Conservation (phyloP, 129 eudicot species). For the Arctium lappa region DNA sequence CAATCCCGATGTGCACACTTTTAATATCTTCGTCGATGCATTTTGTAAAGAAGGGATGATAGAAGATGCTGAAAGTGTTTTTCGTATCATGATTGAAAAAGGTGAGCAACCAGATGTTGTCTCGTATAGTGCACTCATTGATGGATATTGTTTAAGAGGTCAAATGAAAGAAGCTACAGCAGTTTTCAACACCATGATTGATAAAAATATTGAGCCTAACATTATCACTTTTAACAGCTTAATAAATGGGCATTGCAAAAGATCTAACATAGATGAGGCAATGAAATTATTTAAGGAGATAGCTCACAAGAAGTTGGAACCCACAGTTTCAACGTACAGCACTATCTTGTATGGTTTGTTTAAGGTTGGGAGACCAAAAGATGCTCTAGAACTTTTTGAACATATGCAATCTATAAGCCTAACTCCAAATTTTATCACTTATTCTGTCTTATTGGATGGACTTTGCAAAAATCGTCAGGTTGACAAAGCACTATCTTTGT, state of each 20-base stretch:
- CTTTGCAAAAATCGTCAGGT: conserved; percentile 33
- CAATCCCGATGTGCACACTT: conserved; percentile 17
- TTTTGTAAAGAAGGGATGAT: conserved; percentile 43
- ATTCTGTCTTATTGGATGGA: conserved; percentile 37
- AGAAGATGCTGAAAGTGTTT: conserved; percentile 23
- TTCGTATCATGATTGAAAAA: conserved; percentile 17
- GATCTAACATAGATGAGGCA: conserved; percentile 20
- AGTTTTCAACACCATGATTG: conserved; percentile 24
- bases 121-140: conserved; percentile 35
- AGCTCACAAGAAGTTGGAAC: conserved; percentile 21
- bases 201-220: conserved; percentile 13
- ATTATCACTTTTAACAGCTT: conserved; percentile 22
- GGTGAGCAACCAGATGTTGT: conserved; percentile 29
- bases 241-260: conserved; percentile 37
- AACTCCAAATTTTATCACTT: conserved; percentile 28
- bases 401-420: conserved; percentile 22
- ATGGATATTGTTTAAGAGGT: conserved; percentile 42
- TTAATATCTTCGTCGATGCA: conserved; percentile 29
- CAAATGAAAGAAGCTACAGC: conserved; percentile 36
- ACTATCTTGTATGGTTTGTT: conserved; percentile 31
- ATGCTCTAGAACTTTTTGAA: conserved; percentile 25
- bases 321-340: conserved; percentile 25
- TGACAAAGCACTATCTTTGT: conserved; percentile 35
- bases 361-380: conserved; percentile 19
- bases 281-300: conserved; percentile 22